Conservation (phyloP, 2,329 filamentous ascomycete species). For the Clarireedia homoeocarpa region DNA sequence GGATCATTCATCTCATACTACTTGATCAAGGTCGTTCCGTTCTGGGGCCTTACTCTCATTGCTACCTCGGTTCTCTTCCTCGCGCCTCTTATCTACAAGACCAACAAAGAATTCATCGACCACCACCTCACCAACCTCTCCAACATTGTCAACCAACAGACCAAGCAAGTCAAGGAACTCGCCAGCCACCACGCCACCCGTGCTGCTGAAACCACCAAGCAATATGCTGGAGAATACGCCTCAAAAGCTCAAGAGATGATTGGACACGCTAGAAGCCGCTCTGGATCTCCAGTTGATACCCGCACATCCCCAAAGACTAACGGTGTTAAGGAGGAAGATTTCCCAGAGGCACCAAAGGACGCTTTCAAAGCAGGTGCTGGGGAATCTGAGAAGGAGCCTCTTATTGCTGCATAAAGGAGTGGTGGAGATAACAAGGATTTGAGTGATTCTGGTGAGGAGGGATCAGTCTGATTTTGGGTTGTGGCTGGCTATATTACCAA, state of each 20-base stretch:
- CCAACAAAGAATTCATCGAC: conserved; percentile 64
- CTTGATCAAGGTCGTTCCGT: conserved; percentile 60
- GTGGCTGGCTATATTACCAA: not conserved
- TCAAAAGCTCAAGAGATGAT: conserved; percentile 60
- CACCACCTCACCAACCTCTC: conserved; percentile 49
- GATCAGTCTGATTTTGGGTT: not conserved
- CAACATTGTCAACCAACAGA: conserved; percentile 53
- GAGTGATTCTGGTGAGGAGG: not conserved
- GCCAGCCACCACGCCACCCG: conserved; percentile 58
- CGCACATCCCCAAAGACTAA: conserved; percentile 18
- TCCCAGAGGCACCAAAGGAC: conserved; percentile 27
- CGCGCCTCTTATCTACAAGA: conserved; percentile 54
- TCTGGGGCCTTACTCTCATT: conserved; percentile 60
- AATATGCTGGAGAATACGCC: conserved; percentile 61
- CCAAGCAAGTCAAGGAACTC: conserved; percentile 51
- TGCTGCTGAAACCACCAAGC: conserved; percentile 56
- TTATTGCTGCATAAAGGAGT: conserved; percentile 21
- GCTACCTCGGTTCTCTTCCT: conserved; percentile 53
- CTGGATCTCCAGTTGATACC: conserved; percentile 19
- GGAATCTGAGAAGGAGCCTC: conserved; percentile 20
- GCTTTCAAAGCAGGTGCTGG: conserved; percentile 23
- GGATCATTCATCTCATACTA: conserved; percentile 58
- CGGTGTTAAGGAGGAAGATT: conserved; percentile 22
- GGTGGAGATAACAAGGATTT: not conserved
- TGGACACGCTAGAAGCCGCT: conserved; percentile 30